A percentile compares a stretch with the other conserved stretches of the same genome.
Conservation (phyloP, 2,329 filamentous ascomycete species). For the Apiospora phragmitis region DNA sequence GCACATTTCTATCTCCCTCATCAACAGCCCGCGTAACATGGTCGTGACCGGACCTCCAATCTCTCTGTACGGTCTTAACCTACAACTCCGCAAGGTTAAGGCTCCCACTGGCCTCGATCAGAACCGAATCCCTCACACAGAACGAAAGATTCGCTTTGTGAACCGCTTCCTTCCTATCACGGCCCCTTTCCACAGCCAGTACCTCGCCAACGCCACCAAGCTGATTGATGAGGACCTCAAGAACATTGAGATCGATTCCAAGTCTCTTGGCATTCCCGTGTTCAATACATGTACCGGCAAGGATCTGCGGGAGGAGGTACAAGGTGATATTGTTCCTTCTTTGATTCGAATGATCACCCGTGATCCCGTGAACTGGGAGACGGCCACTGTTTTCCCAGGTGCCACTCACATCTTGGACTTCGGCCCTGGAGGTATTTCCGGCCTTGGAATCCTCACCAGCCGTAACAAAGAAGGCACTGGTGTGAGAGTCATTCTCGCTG, state of each 20-base stretch:
- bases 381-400: constrained; percentile 83
- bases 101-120: constrained; percentile 97
- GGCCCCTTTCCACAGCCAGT: constrained; percentile 96
- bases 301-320: constrained; percentile 71
- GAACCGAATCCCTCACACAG: constrained; percentile 88
- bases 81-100: constrained; percentile 94
- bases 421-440: constrained; percentile 93
- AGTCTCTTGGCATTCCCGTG: constrained; percentile 77
- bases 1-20: constrained; percentile 91
- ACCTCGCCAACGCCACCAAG: constrained; percentile 78
- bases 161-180: constrained; percentile 98
- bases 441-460: constrained; percentile 92
- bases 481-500: constrained; percentile 92
- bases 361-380: constrained; percentile 94
- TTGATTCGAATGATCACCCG: constrained; percentile 92
- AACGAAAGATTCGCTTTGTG: constrained; percentile 94
- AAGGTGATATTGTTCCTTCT: constrained; percentile 79
- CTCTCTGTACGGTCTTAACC: constrained; percentile 92
- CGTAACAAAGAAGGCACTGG: constrained; percentile 99
- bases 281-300: constrained; percentile 88
- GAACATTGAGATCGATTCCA: constrained; percentile 73
- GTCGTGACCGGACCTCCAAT: constrained; percentile 96
- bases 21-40: constrained; percentile 96
- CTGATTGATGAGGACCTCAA: constrained; percentile 87
- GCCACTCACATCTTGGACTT: constrained; percentile 97